Conservation (phyloP, 2,329 filamentous ascomycete genomes). For the Colletotrichum sp. region DNA sequence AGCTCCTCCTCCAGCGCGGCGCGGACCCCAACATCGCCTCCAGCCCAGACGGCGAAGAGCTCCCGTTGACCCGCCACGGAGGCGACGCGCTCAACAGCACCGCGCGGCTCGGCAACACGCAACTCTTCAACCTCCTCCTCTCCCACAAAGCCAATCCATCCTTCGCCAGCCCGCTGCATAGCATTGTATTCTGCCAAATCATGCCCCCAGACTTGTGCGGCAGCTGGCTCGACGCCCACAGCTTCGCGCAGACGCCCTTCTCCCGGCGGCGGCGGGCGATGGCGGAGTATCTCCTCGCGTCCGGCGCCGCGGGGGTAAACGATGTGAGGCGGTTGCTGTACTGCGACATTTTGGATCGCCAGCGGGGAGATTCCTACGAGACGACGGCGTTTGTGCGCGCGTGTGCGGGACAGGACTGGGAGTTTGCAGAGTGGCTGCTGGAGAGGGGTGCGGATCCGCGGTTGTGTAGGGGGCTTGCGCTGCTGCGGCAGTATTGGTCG, state of each 20-base stretch:
- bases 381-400: background rate
- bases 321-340: background rate
- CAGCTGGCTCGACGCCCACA: background rate
- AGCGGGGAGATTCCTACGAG: background rate
- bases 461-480: background rate
- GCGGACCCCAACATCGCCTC: background rate
- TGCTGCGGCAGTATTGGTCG: background rate
- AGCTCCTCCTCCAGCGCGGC: background rate
- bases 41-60: background rate
- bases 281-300: background rate
- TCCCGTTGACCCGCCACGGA: background rate
- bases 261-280: background rate
- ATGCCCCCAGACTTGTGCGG: background rate
- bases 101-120: background rate
- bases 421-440: background rate
- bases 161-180: background rate
- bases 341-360: background rate
- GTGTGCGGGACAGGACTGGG: background rate
- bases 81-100: background rate
- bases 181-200: background rate
- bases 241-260: accelerated
- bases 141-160: background rate
- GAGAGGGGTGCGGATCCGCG: background rate
- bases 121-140: background rate
- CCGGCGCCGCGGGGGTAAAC: background rate